Conservation (phyloP, 805 yeast genomes). For the Torulaspora franciscae region DNA sequence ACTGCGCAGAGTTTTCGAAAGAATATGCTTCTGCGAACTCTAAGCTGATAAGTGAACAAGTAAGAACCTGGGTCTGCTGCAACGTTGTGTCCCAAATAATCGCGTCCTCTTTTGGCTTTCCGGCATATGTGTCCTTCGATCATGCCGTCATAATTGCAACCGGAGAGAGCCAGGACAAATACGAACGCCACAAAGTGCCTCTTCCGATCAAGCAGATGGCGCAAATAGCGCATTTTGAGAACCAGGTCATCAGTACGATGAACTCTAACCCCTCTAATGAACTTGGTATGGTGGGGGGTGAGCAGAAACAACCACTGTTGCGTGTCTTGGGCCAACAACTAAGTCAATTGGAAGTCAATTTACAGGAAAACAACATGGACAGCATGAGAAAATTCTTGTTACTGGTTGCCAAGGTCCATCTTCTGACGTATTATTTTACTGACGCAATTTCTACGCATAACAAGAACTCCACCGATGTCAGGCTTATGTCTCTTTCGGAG, state of each 20-base stretch:
- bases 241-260: slow-evolving; percentile 73
- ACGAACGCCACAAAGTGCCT: slow-evolving; percentile 43
- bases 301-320: slow-evolving; percentile 70
- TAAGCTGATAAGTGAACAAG: slow-evolving; percentile 62
- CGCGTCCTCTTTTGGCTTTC: slow-evolving; percentile 91
- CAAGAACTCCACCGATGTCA: slow-evolving; percentile 5
- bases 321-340: slow-evolving; percentile 66
- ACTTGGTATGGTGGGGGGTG: slow-evolving; percentile 57
- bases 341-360: slow-evolving; percentile 59
- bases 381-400: slow-evolving; percentile 66
- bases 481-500: slow-evolving; percentile 15
- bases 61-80: slow-evolving; percentile 89
- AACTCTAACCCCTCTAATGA: slow-evolving; percentile 66
- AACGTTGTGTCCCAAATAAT: slow-evolving; percentile 85
- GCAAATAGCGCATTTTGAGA: slow-evolving; percentile 79
- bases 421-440: slow-evolving; percentile 75
- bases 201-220: slow-evolving; percentile 66
- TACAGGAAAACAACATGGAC: slow-evolving; percentile 51
- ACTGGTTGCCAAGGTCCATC: slow-evolving; percentile 71
- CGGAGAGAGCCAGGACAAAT: slow-evolving; percentile 27
- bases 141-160: slow-evolving; percentile 54
- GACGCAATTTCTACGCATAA: slow-evolving; percentile 36
- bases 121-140: slow-evolving; percentile 85
- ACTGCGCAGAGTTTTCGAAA: slow-evolving; percentile 63
- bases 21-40: slow-evolving; percentile 46